Base-by-base conservation (phyloP, 805 yeast species). In the Helenozyma rhizophorensis region DNA sequence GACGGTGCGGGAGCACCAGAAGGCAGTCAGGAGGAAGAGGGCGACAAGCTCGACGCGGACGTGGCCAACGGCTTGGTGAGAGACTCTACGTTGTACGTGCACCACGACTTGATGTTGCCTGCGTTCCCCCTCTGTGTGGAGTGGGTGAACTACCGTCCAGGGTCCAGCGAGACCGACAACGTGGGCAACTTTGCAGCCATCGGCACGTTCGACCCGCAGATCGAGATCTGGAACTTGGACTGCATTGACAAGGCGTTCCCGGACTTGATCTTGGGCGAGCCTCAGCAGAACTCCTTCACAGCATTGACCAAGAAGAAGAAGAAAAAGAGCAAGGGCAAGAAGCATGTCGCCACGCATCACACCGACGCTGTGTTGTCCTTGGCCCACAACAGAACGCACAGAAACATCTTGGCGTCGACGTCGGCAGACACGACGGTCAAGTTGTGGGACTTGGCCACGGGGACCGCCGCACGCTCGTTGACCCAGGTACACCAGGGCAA, bases 131-230 rank as follows among this genome's bases (percentile, higher is more conserved):
- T 93, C 40, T 87, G 97, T 56, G 89, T 89, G 21, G 98, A 93
- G 60, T 90, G 97, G 97, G 58, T 93, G 42, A 83, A 86, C 58
- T 83, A 73, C 56, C 72, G 68, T 40, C 90, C 94, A 21, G 74
- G 69, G 10, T 47, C 60, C 10, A 32, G 28, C 18, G 48, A 37
- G 24, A 45, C 53, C 3, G 59, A 60, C 21, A 73, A 76, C 40
- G 62, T 78, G 19, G 96, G 95, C 9, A 93, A 88, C 60, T 88
- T 86, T 60, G 97, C 95, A 2, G 98, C 98, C 10, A 70, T 93
- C 44, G 97, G 97, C 54, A 85, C 97, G 2, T 90, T 93, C 56
- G 97, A 90, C 49, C 98, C 98, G 25, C 94, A 84, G 54, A 90
- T 93, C 59, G 98, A 93, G 63, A 74, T 93, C 40, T 93, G 97